These are phyloP conservation scores for Beauveria sp. DNA, from an alignment of 2,329 filamentous ascomycete genomes.

Conservation along the genomic window DNA sequence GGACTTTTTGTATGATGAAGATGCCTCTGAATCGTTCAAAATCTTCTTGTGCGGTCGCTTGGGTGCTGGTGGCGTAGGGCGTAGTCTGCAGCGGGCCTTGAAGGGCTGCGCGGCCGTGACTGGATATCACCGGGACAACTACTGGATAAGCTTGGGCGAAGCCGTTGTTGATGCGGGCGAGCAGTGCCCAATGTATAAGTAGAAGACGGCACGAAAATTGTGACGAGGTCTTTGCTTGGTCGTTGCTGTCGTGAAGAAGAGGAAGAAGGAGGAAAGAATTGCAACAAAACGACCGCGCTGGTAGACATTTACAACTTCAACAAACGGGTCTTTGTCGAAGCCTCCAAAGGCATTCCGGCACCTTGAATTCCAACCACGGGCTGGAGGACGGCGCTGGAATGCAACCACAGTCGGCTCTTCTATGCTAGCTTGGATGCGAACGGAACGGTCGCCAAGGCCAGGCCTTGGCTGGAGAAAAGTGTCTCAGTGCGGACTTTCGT, in stretches of 20 bases:
- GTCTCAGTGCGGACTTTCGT: background rate
- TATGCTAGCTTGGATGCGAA: background rate
- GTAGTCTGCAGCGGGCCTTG: background rate
- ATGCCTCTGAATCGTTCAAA: background rate
- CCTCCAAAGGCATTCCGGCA: background rate
- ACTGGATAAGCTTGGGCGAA: background rate
- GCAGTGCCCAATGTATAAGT: background rate
- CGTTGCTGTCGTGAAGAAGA: background rate
- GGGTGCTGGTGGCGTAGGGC: background rate
- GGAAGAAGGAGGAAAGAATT: background rate
- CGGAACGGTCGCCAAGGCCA: background rate
- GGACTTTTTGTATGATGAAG: too few species aligned
- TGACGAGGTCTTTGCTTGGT: background rate
- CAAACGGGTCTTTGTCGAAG: background rate
- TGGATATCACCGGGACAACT: background rate
- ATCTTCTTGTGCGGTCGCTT: background rate
- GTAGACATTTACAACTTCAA: background rate
- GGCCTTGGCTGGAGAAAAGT: background rate
- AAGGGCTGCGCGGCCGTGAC: background rate
- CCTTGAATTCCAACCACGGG: slow-evolving; percentile 9
- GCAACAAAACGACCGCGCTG: background rate
- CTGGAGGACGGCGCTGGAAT: slow-evolving; percentile 8
- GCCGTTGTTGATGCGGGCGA: background rate
- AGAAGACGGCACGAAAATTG: background rate
- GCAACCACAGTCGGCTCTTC: background rate